Evolutionary conservation across 257 asterid species (phyloP).

Genomic region (Gynochthodes officinalis): DNA sequence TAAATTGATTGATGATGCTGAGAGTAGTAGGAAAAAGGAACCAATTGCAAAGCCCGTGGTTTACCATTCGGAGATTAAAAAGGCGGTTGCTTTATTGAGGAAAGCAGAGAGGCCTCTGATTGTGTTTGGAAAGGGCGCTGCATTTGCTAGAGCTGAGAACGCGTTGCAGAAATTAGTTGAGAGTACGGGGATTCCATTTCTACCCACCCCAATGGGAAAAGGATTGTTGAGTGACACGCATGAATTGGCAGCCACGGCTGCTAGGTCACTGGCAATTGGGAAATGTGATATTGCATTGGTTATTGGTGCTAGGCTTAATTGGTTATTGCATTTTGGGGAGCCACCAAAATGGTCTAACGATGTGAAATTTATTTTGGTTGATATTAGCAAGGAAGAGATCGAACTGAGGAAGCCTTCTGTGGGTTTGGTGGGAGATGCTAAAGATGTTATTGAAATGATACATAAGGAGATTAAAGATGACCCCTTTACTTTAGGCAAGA

Average conservation of each 20-base stretch:
- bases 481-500: slow-evolving; percentile 73
- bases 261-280: slow-evolving; percentile 83
- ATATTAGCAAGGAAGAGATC: slow-evolving; percentile 63
- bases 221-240: slow-evolving; percentile 75
- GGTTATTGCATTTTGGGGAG: slow-evolving; percentile 92
- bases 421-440: slow-evolving; percentile 85
- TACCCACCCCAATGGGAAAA: slow-evolving; percentile 95
- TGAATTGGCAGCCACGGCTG: slow-evolving; percentile 85
- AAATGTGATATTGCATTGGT: slow-evolving; percentile 85
- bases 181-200: slow-evolving; percentile 72
- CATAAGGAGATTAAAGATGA: slow-evolving; percentile 73
- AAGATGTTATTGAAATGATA: slow-evolving; percentile 58
- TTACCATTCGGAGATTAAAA: slow-evolving; percentile 34
- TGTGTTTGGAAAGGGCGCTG: slow-evolving; percentile 91
- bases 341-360: slow-evolving; percentile 85
- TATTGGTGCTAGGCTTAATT: slow-evolving; percentile 84
- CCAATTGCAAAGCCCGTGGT: slow-evolving; percentile 39
- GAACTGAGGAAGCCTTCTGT: slow-evolving; percentile 65
- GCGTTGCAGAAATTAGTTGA: slow-evolving; percentile 58
- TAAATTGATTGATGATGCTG: slow-evolving; percentile 49
- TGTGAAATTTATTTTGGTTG: slow-evolving; percentile 79
- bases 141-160: slow-evolving; percentile 61
- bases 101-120: slow-evolving; percentile 82
- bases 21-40: slow-evolving; percentile 32
- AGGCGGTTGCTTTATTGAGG: slow-evolving; percentile 66